Percentiles rank a stretch among this genome's conserved stretches.
phyloP scores from a whole-genome alignment of 768 basidiomycete genomes.

The Hericium rajendrae region DNA sequence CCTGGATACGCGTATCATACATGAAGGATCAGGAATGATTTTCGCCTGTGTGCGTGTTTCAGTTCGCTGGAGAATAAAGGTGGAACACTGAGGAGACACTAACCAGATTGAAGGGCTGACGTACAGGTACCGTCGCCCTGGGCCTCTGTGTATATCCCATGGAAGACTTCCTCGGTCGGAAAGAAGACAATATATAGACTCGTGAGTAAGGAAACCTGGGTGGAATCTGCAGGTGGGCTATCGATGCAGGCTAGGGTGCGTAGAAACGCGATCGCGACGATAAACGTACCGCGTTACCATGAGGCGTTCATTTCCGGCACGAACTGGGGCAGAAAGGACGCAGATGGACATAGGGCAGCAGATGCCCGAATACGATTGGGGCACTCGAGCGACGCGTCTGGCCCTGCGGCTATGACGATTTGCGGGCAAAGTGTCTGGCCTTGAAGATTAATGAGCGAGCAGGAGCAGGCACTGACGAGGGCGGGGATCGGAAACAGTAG shows the following conservation, averaged over 20 bases:
- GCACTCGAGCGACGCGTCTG: not conserved
- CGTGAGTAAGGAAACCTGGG: not conserved
- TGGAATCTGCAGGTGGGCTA: constrained; percentile 11
- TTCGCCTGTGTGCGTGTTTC: constrained; percentile 2
- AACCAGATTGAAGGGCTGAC: constrained; percentile 4
- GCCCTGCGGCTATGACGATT: not conserved
- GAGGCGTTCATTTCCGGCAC: constrained; percentile 17
- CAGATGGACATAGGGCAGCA: constrained; percentile 4
- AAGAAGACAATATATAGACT: constrained; percentile 7
- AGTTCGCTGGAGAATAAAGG: not conserved
- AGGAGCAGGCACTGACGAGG: not conserved
- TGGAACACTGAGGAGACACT: constrained; percentile 7
- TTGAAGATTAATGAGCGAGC: too few relatives aligned
- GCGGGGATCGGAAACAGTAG: not conserved
- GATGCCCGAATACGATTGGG: not conserved
- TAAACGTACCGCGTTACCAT: constrained; percentile 12
- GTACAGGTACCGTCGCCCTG: constrained; percentile 11
- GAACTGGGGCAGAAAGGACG: constrained; percentile 13
- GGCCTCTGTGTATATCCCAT: not conserved
- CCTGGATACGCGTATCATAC: constrained; percentile 4
- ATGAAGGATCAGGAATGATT: not conserved
- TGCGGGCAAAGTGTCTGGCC: not conserved
- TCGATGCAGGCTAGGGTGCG: constrained; percentile 13
- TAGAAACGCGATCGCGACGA: constrained; percentile 15
- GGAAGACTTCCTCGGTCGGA: not conserved